Percentiles rank a stretch among this genome's conserved stretches.
phyloP scores from a whole-genome alignment of 2,329 filamentous ascomycete genomes.

The Phyllosticta paracitricarpa region DNA sequence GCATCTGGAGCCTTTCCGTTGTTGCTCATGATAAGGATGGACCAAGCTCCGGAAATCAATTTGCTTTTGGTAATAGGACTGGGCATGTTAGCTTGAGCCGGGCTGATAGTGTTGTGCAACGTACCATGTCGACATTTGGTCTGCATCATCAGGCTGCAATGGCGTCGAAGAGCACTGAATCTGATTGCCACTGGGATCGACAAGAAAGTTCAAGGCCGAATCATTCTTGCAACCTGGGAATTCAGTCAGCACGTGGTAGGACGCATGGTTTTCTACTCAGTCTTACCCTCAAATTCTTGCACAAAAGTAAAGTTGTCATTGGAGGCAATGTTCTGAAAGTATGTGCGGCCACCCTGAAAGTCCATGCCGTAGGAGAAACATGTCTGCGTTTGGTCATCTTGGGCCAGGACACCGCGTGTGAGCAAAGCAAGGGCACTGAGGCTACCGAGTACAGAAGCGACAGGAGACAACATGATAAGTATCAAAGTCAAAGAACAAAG shows the following conservation, averaged over 20 bases:
- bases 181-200: constrained; percentile 30
- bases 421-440: constrained; percentile 13
- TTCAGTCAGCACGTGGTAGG: background rate
- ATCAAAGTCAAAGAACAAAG: background rate
- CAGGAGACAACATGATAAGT: background rate
- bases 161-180: constrained; percentile 27
- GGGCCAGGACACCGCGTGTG: constrained; percentile 10
- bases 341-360: constrained; percentile 29
- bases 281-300: constrained; percentile 26
- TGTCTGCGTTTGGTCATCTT: constrained; percentile 5
- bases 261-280: background rate
- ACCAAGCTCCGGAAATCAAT: constrained; percentile 28
- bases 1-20: constrained; percentile 24
- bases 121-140: constrained; percentile 27
- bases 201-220: constrained; percentile 28
- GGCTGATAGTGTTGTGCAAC: background rate
- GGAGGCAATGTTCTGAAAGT: constrained; percentile 33
- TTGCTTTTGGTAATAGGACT: constrained; percentile 27
- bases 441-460: constrained; percentile 2
- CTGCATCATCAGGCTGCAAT: constrained; percentile 25
- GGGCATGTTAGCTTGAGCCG: background rate
- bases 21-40: constrained; percentile 32
- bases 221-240: constrained; percentile 25
- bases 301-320: constrained; percentile 31
- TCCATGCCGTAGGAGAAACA: constrained; percentile 24